phyloP scores from a whole-genome alignment of 495 filamentous ascomycete species.

The Podospora didyma region DNA sequence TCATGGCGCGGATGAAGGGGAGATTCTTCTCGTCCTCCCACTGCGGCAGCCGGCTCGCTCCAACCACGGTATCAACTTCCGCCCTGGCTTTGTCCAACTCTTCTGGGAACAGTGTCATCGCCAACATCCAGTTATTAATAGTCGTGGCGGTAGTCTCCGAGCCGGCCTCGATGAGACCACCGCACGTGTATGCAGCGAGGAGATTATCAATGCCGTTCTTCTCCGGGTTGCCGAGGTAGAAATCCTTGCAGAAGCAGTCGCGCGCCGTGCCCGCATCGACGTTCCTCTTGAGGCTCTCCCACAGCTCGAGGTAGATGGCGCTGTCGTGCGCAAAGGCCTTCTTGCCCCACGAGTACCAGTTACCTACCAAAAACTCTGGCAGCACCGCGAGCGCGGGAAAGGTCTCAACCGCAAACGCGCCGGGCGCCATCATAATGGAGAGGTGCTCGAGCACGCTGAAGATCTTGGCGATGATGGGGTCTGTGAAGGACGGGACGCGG shows the following conservation, averaged over 20 bases:
- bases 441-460: slow-evolving; percentile 15
- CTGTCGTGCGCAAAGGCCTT: slow-evolving; percentile 14
- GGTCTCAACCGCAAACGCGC: slow-evolving; percentile 23
- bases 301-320: slow-evolving; percentile 10
- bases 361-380: background rate
- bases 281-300: slow-evolving; percentile 1
- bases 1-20: slow-evolving; percentile 21
- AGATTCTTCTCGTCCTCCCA: slow-evolving; percentile 23
- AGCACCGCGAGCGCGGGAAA: background rate
- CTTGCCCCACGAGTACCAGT: background rate
- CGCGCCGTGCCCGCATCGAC: slow-evolving; percentile 5
- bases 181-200: slow-evolving; percentile 30
- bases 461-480: slow-evolving; percentile 13
- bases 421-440: slow-evolving; percentile 5
- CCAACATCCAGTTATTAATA: slow-evolving; percentile 32
- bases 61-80: slow-evolving; percentile 32
- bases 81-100: slow-evolving; percentile 44
- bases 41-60: slow-evolving; percentile 18
- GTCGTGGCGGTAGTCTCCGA: slow-evolving; percentile 36
- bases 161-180: slow-evolving; percentile 37
- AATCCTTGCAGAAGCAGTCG: slow-evolving; percentile 12
- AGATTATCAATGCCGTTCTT: slow-evolving; percentile 17
- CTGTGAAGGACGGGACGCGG: slow-evolving; percentile 22
- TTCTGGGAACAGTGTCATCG: slow-evolving; percentile 44
- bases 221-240: slow-evolving; percentile 11